Conservation (phyloP, 2,329 filamentous ascomycete genomes). For the Biscogniauxia mediterranea region DNA sequence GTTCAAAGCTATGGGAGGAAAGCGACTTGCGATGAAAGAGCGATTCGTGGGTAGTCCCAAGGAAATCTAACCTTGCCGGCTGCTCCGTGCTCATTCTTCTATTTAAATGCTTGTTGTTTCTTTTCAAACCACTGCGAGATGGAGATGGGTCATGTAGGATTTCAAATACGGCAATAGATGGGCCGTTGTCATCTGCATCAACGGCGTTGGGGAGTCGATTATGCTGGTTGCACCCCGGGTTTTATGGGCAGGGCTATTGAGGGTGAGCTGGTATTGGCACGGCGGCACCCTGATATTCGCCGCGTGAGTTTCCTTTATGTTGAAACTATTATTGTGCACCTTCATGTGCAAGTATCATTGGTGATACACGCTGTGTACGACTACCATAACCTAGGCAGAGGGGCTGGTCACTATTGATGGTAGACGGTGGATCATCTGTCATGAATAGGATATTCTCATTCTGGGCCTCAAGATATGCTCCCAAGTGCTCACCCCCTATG, state of each 20-base stretch:
- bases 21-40: constrained; percentile 55
- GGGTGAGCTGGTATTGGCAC: background rate
- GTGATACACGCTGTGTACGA: background rate
- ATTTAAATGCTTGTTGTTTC: background rate
- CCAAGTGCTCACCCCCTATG: too few species aligned
- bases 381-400: background rate
- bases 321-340: background rate
- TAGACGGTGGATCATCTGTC: background rate
- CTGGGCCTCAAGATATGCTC: background rate
- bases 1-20: constrained; percentile 71
- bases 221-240: background rate
- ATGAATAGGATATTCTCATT: background rate
- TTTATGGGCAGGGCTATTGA: constrained; percentile 9
- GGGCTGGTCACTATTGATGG: background rate
- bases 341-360: background rate
- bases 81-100: background rate
- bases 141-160: constrained; percentile 7
- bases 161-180: constrained; percentile 17
- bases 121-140: background rate
- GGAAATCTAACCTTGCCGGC: constrained; percentile 12
- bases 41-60: constrained; percentile 33
- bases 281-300: constrained; percentile 1
- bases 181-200: constrained; percentile 18
- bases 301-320: background rate
- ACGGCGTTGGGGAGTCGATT: constrained; percentile 20